Evolutionary conservation across 306 rosid genomes (phyloP), one percentile per base, ranked within the genome.

Genomic region (Fragaria vesca): DNA sequence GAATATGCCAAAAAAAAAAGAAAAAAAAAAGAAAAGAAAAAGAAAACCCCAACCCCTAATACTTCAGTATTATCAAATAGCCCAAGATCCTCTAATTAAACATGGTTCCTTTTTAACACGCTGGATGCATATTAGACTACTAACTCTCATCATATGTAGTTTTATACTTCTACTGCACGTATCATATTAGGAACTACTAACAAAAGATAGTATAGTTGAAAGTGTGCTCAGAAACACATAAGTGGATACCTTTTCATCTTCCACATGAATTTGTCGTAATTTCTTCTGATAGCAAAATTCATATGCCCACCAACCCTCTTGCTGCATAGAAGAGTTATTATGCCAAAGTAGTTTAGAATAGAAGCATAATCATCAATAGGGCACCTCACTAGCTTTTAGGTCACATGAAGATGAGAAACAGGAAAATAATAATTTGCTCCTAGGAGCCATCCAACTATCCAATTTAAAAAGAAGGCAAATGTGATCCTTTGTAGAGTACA

Each of bases 221-320:
- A 43, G 52, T 42, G 52, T 74, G 47, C 66, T 16, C 42, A 26
- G 32, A 77, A 30, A 43, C 36, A 51, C 78, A 86, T 83, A 42
- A 66, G 2, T 67, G 66, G 43, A 80, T 78, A 95, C 99, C 97
- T 91, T 87, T 0, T 91, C 96, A 61, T 95, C 91, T 81, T 93
- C 99, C 90, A 86, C 11, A 86, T 95, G 99, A 54, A 95, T 80
- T 85, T 95, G 99, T 54, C 91, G 84, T 82, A 95, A 78, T 69
- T 51, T 83, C 85, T 84, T 85, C 74, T 89, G 93, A 85, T 93
- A 91, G 87, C 99, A 95, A 85, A 95, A 95, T 81, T 95, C 99
- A 79, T 95, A 95, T 36, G 96, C 78, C 99, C 99, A 95, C 98
- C 99, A 95, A 75, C 97, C 97, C 83, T 93, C 99, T 87, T 89